Evolutionary conservation across 768 basidiomycete species (phyloP).

Genomic region (Crucibulum laeve): DNA sequence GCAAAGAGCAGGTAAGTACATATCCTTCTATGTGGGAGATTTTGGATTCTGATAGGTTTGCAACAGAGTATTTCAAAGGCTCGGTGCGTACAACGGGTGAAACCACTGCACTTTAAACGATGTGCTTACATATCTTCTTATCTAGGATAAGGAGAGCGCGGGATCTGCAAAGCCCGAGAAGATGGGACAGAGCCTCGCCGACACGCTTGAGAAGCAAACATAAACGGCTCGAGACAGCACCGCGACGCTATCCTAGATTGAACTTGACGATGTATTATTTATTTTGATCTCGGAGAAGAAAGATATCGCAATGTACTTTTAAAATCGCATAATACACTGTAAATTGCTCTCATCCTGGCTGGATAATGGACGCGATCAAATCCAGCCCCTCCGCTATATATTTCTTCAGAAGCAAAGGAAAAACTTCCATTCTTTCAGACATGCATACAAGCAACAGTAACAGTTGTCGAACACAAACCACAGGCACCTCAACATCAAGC

Average conservation of each 20-base stretch:
- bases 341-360: not conserved
- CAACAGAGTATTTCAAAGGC: not conserved
- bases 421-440: no score
- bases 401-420: no score
- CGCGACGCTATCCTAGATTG: not conserved
- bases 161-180: conserved; percentile 1
- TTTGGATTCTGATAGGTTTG: not conserved
- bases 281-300: not conserved
- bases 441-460: no score
- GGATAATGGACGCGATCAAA: no score
- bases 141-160: not conserved
- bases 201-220: conserved; percentile 7
- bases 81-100: not conserved
- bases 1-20: conserved; percentile 38
- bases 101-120: not conserved
- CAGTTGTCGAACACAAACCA: no score
- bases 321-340: not conserved
- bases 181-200: conserved; percentile 10
- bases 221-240: not conserved
- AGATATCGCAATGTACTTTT: not conserved
- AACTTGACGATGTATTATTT: not conserved
- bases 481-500: no score
- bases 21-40: not conserved
- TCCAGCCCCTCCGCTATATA: no score
- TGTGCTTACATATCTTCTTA: not conserved